Evolutionary conservation across 2,329 filamentous ascomycete genomes (phyloP).

Genomic region (Diplodia sapinea): DNA sequence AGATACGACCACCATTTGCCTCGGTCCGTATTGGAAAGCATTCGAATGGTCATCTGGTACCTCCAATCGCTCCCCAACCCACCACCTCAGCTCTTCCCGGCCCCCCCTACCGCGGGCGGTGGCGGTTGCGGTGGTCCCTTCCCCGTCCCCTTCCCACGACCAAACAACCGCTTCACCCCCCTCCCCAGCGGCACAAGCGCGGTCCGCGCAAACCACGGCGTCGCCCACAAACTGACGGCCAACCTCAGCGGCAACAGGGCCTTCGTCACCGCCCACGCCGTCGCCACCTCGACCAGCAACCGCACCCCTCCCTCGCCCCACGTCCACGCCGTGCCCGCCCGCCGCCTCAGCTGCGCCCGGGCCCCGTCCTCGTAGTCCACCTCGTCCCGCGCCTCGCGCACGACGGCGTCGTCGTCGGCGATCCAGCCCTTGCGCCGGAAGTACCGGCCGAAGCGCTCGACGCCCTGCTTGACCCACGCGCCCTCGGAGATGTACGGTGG

Average conservation of each 20-base stretch:
- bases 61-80: not conserved
- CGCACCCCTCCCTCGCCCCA: slow-evolving; percentile 53
- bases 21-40: not conserved
- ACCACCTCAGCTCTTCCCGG: not conserved
- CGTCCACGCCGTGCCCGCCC: slow-evolving; percentile 45
- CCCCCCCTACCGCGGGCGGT: not conserved
- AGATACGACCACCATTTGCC: not conserved
- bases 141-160: no score
- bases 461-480: slow-evolving; percentile 64
- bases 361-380: slow-evolving; percentile 39
- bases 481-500: slow-evolving; percentile 64
- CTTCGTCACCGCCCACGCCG: slow-evolving; percentile 92
- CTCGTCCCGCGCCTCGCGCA: slow-evolving; percentile 52
- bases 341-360: slow-evolving; percentile 38
- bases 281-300: slow-evolving; percentile 63
- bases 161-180: slow-evolving; percentile 4
- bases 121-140: no score
- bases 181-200: slow-evolving; percentile 6
- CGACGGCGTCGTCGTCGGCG: slow-evolving; percentile 37
- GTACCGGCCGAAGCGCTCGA: slow-evolving; percentile 77
- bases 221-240: slow-evolving; percentile 80
- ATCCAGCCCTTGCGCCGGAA: slow-evolving; percentile 80
- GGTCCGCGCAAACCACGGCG: slow-evolving; percentile 85
- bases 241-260: slow-evolving; percentile 79
- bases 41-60: not conserved